Evolutionary conservation across 805 yeast genomes (phyloP).

Genomic region (Starmera quercuum): DNA sequence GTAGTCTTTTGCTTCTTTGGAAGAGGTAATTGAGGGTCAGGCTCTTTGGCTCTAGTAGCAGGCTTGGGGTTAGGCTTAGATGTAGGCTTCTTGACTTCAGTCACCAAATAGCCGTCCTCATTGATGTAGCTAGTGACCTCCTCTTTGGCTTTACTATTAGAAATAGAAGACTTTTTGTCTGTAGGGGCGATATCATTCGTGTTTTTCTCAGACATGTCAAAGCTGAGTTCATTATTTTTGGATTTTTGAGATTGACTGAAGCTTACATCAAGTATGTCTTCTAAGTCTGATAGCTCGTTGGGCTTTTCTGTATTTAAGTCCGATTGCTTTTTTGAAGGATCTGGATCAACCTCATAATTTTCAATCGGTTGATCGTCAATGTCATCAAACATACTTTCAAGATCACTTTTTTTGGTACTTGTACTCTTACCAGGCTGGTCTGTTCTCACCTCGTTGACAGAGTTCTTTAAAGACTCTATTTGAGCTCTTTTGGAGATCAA

Average conservation of each 20-base stretch:
- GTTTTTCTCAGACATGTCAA: neutral
- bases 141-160: slow-evolving; percentile 5
- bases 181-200: neutral
- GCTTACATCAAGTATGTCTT: slow-evolving; percentile 14
- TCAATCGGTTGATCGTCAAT: slow-evolving; percentile 15
- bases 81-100: slow-evolving; percentile 18
- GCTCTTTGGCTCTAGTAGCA: slow-evolving; percentile 10
- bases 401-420: slow-evolving; percentile 14
- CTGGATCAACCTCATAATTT: neutral
- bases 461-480: slow-evolving; percentile 3
- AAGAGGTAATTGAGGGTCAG: neutral
- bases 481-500: slow-evolving; percentile 4
- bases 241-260: slow-evolving; percentile 10
- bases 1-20: slow-evolving; percentile 11
- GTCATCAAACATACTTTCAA: slow-evolving; percentile 29
- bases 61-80: slow-evolving; percentile 12
- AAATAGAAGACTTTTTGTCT: neutral
- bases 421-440: slow-evolving; percentile 5
- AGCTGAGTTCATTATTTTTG: slow-evolving; percentile 3
- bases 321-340: neutral
- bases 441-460: too few species aligned
- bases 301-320: neutral
- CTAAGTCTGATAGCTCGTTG: slow-evolving; percentile 5
- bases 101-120: slow-evolving; percentile 45
- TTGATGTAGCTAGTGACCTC: slow-evolving; percentile 26